Percentiles rank a stretch among this genome's conserved stretches.
phyloP scores from a whole-genome alignment of 148 eudicot genomes.

The Tetragonia tetragonoides region DNA sequence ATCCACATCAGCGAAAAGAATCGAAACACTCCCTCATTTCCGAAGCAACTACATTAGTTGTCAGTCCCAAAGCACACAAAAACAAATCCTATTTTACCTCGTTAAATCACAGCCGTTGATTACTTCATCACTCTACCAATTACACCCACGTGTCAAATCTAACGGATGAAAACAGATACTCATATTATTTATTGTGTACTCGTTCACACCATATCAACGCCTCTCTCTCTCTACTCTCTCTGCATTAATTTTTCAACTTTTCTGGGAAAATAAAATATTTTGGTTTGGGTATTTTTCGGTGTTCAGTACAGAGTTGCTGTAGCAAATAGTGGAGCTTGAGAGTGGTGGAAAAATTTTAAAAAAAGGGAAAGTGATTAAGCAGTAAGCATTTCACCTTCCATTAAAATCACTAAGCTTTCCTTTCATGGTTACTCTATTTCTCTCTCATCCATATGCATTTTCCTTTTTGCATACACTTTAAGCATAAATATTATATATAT shows the following conservation, averaged over 20 bases:
- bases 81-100: neutral
- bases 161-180: neutral
- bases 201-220: neutral
- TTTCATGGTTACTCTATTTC: conserved; percentile 13
- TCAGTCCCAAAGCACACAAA: conserved; percentile 17
- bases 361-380: neutral
- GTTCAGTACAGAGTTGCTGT: conserved; percentile 29
- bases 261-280: neutral
- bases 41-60: conserved; percentile 27
- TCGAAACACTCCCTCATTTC: conserved; percentile 21
- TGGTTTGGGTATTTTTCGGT: conserved; percentile 5
- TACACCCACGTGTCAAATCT: neutral
- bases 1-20: neutral
- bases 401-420: neutral
- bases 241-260: conserved; percentile 17
- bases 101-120: neutral
- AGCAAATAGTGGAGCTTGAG: conserved; percentile 8
- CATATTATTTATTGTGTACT: neutral
- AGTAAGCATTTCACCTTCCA: neutral
- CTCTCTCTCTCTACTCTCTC: neutral
- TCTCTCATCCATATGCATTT: neutral
- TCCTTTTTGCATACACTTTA: neutral
- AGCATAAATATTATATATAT: neutral
- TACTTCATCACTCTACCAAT: neutral
- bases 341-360: neutral